Evolutionary conservation across 2,329 filamentous ascomycete species (phyloP).

Genomic region (Verticillium isaacii): DNA sequence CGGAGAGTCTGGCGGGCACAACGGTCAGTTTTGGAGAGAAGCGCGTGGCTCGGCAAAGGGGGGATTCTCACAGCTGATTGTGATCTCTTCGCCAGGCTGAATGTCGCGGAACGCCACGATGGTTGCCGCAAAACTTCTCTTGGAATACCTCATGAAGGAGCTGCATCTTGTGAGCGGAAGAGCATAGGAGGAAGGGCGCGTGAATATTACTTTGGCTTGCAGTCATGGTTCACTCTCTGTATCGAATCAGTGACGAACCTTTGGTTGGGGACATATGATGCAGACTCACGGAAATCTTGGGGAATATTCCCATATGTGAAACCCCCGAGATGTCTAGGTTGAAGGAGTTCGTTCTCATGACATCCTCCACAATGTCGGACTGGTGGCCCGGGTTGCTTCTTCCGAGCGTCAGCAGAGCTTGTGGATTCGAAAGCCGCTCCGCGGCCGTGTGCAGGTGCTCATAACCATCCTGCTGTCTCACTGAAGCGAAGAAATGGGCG

Average conservation of each 20-base stretch:
- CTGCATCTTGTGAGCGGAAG: slow-evolving; percentile 12
- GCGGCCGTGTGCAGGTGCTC: slow-evolving; percentile 14
- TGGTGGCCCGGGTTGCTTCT: slow-evolving; percentile 21
- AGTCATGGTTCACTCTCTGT: slow-evolving; percentile 31
- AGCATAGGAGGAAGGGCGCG: background rate
- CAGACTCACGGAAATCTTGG: slow-evolving; percentile 16
- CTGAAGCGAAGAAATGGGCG: background rate
- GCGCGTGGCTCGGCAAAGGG: no score
- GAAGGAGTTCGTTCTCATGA: slow-evolving; percentile 28
- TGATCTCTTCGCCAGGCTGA: slow-evolving; percentile 26
- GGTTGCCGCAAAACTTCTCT: slow-evolving; percentile 22
- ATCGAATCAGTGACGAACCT: slow-evolving; percentile 3
- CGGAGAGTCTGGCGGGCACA: slow-evolving; percentile 17
- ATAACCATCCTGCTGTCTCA: slow-evolving; percentile 18
- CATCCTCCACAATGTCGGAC: slow-evolving; percentile 19
- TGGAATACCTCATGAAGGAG: slow-evolving; percentile 25
- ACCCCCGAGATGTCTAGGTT: slow-evolving; percentile 16
- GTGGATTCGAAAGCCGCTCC: slow-evolving; percentile 7
- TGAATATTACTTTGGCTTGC: slow-evolving; percentile 26
- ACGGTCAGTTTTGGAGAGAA: background rate
- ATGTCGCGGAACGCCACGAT: slow-evolving; percentile 28
- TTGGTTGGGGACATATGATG: background rate
- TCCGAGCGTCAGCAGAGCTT: slow-evolving; percentile 19
- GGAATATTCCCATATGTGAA: slow-evolving; percentile 24
- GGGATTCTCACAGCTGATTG: slow-evolving; percentile 27